A percentile compares a stretch with the other conserved stretches of the same genome.
phyloP scores from a whole-genome alignment of 2,329 filamentous ascomycete species.

The Paraphaeosphaeria sporulosa region DNA sequence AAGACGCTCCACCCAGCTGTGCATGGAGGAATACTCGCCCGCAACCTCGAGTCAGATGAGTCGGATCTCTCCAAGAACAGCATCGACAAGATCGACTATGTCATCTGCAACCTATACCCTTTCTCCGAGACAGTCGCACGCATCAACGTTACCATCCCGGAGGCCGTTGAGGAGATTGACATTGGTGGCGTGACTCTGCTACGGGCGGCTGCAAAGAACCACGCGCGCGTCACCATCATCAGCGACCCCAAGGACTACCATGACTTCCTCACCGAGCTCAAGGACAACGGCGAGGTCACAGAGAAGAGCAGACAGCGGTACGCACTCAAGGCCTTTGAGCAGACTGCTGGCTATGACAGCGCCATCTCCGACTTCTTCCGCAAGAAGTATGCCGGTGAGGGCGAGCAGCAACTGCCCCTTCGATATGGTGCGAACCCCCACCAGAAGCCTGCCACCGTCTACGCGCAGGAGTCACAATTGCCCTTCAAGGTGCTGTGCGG shows the following conservation, averaged over 20 bases:
- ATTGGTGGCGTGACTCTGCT: conserved; percentile 96
- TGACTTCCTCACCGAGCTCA: conserved; percentile 90
- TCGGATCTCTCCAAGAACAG: conserved; percentile 76
- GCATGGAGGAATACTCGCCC: conserved; percentile 83
- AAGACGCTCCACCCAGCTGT: conserved; percentile 98
- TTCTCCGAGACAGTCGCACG: conserved; percentile 99
- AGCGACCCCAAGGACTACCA: conserved; percentile 94
- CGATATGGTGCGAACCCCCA: conserved; percentile 98
- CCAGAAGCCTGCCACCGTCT: conserved; percentile 94
- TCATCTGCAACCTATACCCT: conserved; percentile 94
- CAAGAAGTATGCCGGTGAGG: conserved; percentile 90
- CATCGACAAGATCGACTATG: conserved; percentile 53
- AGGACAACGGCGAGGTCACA: conserved; percentile 79
- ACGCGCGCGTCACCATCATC: conserved; percentile 92
- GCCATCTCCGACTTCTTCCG: conserved; percentile 98
- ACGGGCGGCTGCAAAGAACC: conserved; percentile 97
- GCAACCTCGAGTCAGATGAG: conserved; percentile 92
- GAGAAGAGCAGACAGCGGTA: conserved; percentile 86
- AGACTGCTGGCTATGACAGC: conserved; percentile 95
- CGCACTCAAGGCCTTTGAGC: conserved; percentile 97
- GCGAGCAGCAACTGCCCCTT: conserved; percentile 81
- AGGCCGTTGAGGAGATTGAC: conserved; percentile 98
- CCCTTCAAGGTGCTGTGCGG: conserved; percentile 96
- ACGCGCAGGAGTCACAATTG: conserved; percentile 72
- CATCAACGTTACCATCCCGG: conserved; percentile 93